phyloP scores from a whole-genome alignment of 495 filamentous ascomycete species.

The Xylaria grammica region DNA sequence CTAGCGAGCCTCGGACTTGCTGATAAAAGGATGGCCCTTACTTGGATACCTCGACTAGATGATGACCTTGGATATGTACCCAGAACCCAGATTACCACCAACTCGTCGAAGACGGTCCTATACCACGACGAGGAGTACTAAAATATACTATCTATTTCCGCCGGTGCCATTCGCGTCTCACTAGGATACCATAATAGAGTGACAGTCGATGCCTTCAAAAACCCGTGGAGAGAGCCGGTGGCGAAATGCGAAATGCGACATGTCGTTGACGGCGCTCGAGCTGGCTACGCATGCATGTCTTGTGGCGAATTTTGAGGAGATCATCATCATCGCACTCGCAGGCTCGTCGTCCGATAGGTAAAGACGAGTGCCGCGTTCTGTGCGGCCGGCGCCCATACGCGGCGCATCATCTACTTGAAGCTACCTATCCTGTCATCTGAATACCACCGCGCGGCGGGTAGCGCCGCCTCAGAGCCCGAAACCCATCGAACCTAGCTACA shows the following conservation, averaged over 20 bases:
- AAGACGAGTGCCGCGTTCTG: slow-evolving; percentile 3
- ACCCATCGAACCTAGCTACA: background rate
- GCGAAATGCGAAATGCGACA: background rate
- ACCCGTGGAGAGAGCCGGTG: background rate
- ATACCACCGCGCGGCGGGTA: background rate
- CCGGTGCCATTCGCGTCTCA: background rate
- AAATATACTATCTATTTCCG: background rate
- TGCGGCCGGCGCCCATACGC: too few species aligned
- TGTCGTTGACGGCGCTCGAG: too few species aligned
- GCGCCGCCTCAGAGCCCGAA: background rate
- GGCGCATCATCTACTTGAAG: background rate
- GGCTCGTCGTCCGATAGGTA: background rate
- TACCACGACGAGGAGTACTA: background rate
- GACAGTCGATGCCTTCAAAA: background rate
- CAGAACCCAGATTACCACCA: background rate
- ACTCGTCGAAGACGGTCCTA: background rate
- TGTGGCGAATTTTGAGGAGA: background rate
- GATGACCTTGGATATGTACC: background rate
- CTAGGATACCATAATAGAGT: background rate
- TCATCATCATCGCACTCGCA: background rate
- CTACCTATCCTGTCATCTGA: background rate
- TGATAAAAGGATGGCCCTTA: too few species aligned
- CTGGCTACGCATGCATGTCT: too few species aligned
- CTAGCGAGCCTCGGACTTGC: background rate
- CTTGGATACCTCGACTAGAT: background rate